These are phyloP conservation scores for Pseudopithomyces maydicus DNA, from an alignment of 2,329 filamentous ascomycete species.

Conservation along the genomic window DNA sequence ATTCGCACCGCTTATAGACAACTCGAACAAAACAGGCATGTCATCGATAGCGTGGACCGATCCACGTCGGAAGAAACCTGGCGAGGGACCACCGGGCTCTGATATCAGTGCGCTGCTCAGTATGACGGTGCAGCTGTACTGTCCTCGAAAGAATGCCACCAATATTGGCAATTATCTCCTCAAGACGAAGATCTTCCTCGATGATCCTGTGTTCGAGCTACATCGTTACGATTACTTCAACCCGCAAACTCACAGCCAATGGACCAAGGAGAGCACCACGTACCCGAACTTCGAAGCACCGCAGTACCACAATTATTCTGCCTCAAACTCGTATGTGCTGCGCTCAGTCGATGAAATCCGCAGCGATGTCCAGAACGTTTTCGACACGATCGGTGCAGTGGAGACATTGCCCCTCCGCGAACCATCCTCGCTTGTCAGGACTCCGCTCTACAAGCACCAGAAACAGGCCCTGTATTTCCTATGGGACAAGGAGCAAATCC, in stretches of 20 bases:
- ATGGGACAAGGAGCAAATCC: conserved; percentile 73
- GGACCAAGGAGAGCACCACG: conserved; percentile 12
- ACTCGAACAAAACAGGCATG: conserved; percentile 62
- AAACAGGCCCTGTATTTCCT: conserved; percentile 91
- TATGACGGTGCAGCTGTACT: conserved; percentile 79
- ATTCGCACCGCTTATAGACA: conserved; percentile 74
- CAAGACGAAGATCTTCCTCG: conserved; percentile 69
- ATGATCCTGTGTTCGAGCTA: conserved; percentile 64
- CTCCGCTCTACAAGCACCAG: conserved; percentile 78
- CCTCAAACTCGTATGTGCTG: conserved; percentile 38
- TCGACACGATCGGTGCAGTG: conserved; percentile 78
- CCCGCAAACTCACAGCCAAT: conserved; percentile 61
- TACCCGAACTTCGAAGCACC: conserved; percentile 16
- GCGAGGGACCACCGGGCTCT: conserved; percentile 55
- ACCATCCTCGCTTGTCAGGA: conserved; percentile 67
- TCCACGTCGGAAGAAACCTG: conserved; percentile 64
- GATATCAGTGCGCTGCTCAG: conserved; percentile 40
- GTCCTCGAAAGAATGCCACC: conserved; percentile 68
- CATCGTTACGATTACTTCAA: conserved; percentile 75
- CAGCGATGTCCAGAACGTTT: conserved; percentile 82
- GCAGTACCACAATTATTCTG: conserved; percentile 16
- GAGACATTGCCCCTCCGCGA: conserved; percentile 79
- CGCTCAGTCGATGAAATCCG: conserved; percentile 86
- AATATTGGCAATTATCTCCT: conserved; percentile 71
- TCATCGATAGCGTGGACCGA: conserved; percentile 75